Conservation (phyloP, 75 land plant genomes). For the Picea sitchensis region DNA sequence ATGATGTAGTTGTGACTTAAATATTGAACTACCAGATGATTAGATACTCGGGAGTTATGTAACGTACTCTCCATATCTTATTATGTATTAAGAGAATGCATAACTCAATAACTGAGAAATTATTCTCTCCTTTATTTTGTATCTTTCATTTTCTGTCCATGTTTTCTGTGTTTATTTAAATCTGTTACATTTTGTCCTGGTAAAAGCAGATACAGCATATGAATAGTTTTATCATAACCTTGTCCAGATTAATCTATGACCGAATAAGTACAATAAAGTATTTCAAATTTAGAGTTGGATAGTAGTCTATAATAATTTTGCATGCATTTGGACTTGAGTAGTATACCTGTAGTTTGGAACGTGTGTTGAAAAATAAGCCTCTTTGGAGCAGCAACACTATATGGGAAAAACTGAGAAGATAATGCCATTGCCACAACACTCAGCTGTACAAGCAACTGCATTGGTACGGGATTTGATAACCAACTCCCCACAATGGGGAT, state of each 20-base stretch:
- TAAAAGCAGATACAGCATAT: background rate
- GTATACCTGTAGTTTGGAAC: constrained; percentile 50
- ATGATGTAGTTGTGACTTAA: too few species aligned
- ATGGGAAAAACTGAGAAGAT: constrained; percentile 87
- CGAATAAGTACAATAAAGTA: background rate
- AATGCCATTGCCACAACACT: constrained; percentile 59
- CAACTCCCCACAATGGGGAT: constrained; percentile 64
- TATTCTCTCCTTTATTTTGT: too few species aligned
- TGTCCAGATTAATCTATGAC: background rate
- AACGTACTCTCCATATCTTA: too few species aligned
- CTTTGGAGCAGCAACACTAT: constrained; percentile 76
- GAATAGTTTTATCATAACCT: background rate
- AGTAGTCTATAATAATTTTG: background rate
- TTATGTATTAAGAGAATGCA: too few species aligned
- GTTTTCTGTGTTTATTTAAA: too few species aligned
- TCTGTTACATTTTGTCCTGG: too few species aligned
- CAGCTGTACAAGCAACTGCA: constrained; percentile 56
- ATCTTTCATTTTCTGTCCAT: too few species aligned
- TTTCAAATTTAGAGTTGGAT: background rate
- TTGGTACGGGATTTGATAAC: constrained; percentile 51
- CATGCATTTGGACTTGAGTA: background rate
- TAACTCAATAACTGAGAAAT: too few species aligned
- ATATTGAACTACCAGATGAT: too few species aligned
- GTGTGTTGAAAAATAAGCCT: constrained; percentile 82
- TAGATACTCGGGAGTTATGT: too few species aligned